These are phyloP conservation scores for Pythium coloratum DNA, from an alignment of 352 stramenopile species.

Conservation along the genomic window DNA sequence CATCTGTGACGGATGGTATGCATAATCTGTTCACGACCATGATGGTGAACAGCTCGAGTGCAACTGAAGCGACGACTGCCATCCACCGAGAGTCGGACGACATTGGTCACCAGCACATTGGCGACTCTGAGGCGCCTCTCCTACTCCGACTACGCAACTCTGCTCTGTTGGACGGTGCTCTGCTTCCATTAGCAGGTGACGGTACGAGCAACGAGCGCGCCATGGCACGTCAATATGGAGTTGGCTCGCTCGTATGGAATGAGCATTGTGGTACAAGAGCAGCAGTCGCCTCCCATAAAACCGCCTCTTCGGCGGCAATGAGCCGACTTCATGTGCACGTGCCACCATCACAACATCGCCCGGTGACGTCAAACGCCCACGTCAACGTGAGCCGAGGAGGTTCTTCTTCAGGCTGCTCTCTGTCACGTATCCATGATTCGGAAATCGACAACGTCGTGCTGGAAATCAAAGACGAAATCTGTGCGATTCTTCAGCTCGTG, in stretches of 20 bases:
- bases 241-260: constrained; percentile 17
- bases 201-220: not conserved
- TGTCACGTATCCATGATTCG: constrained; percentile 13
- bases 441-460: constrained; percentile 52
- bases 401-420: not conserved
- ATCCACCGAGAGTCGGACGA: not conserved
- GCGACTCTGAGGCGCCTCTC: constrained; percentile 4
- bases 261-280: not conserved
- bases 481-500: constrained; percentile 55
- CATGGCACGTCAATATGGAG: constrained; percentile 31
- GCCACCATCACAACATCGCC: not conserved
- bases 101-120: not conserved
- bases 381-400: not conserved
- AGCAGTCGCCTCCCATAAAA: not conserved
- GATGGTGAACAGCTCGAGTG: constrained; percentile 4
- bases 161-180: constrained; percentile 37
- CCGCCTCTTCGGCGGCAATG: not conserved
- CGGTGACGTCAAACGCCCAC: not conserved
- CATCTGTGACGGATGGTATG: constrained; percentile 27
- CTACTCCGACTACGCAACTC: constrained; percentile 34
- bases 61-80: not conserved
- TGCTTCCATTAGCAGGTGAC: not conserved
- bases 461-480: constrained; percentile 78
- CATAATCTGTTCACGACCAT: constrained; percentile 34
- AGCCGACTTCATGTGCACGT: not conserved